A percentile compares a stretch with the other conserved stretches of the same genome.
phyloP scores from a whole-genome alignment of 2,329 filamentous ascomycete genomes.

The Endothia cerciana region DNA sequence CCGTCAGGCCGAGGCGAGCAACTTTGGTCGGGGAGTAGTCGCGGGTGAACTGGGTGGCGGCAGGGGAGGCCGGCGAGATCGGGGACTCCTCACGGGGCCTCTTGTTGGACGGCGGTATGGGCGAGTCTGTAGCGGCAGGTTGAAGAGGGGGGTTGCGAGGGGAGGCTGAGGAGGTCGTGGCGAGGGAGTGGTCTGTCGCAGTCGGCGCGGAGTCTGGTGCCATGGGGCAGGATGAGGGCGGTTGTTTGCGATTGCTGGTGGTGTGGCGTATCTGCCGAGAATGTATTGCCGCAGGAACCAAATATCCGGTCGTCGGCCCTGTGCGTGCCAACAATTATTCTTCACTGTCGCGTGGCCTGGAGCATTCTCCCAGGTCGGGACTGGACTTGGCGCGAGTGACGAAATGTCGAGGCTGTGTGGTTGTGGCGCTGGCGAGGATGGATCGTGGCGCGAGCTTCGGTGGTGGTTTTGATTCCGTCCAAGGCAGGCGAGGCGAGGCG shows the following conservation, averaged over 20 bases:
- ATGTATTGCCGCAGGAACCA: constrained; percentile 9
- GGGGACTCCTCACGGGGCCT: constrained; percentile 54
- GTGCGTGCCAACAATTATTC: constrained; percentile 14
- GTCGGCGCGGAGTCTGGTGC: constrained; percentile 57
- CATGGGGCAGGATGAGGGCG: constrained; percentile 43
- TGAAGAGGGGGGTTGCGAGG: constrained; percentile 45
- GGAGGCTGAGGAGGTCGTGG: constrained; percentile 39
- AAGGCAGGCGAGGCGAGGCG: constrained; percentile 4
- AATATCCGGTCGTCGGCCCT: background rate
- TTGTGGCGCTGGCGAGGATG: constrained; percentile 25
- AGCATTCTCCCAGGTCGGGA: constrained; percentile 19
- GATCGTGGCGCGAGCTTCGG: constrained; percentile 31
- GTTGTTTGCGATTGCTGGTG: background rate
- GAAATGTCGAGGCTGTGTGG: constrained; percentile 31
- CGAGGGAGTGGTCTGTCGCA: constrained; percentile 54
- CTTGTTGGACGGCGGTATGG: constrained; percentile 48
- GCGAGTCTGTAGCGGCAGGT: constrained; percentile 44
- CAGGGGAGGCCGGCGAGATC: constrained; percentile 40
- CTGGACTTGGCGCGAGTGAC: constrained; percentile 24
- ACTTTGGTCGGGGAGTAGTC: constrained; percentile 58
- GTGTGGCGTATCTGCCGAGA: background rate
- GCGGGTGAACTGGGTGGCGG: constrained; percentile 37
- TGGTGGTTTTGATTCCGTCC: constrained; percentile 8
- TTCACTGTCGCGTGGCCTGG: constrained; percentile 23
- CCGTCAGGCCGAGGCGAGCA: constrained; percentile 49